Evolutionary conservation across 2,329 filamentous ascomycete species (phyloP).

Genomic region (Paecilomyces sp.): DNA sequence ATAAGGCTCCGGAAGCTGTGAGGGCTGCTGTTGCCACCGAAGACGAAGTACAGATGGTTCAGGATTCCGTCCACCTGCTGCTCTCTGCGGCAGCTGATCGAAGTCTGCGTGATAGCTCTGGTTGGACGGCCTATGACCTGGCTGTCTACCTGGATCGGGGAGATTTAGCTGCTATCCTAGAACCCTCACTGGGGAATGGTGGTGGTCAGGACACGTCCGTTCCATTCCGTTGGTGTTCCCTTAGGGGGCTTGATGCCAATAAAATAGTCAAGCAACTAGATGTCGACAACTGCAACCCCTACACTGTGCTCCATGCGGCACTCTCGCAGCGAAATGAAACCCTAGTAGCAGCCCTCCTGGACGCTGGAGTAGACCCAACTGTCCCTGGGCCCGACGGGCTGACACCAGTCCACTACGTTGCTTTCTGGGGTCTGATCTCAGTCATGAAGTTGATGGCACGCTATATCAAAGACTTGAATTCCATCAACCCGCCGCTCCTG

Average conservation of each 20-base stretch:
- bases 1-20: neutral
- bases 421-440: neutral
- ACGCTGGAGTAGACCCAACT: neutral
- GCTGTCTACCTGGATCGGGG: too few relatives aligned
- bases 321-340: neutral
- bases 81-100: neutral
- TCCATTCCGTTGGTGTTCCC: too few relatives aligned
- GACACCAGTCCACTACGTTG: neutral
- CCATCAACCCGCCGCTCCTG: slow-evolving; percentile 7
- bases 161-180: too few relatives aligned
- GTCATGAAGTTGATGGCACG: neutral
- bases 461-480: neutral
- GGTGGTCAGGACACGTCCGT: too few relatives aligned
- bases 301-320: neutral
- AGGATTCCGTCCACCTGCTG: neutral
- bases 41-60: neutral
- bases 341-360: neutral
- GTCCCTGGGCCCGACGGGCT: neutral
- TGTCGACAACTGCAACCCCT: neutral
- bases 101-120: neutral
- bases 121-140: neutral
- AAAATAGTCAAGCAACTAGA: neutral
- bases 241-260: neutral
- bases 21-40: neutral
- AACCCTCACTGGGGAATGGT: too few relatives aligned